Evolutionary conservation across 768 basidiomycete genomes (phyloP).

Genomic region (Mycena filopes): DNA sequence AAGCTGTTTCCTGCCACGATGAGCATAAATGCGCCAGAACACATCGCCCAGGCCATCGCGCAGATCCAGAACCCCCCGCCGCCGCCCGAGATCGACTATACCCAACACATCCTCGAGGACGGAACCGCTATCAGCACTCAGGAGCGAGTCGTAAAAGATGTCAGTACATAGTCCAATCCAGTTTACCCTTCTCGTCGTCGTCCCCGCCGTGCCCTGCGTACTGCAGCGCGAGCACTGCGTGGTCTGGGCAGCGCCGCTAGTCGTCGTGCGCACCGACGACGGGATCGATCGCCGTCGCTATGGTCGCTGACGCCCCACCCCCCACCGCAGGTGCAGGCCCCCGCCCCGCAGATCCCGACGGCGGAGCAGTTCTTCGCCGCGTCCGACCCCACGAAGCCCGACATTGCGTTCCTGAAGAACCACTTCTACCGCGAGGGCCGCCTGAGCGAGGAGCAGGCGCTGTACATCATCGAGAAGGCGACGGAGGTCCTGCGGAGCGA

Average conservation of each 20-base stretch:
- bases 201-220: too few relatives aligned
- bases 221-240: too few relatives aligned
- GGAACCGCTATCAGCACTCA: slow-evolving; percentile 92
- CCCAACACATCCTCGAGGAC: slow-evolving; percentile 92
- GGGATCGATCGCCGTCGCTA: slow-evolving; percentile 5
- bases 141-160: slow-evolving; percentile 96
- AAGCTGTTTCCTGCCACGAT: slow-evolving; percentile 6
- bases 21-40: slow-evolving; percentile 40
- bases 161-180: slow-evolving; percentile 49
- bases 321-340: slow-evolving; percentile 87
- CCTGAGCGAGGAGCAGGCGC: slow-evolving; percentile 92
- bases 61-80: slow-evolving; percentile 62
- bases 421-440: slow-evolving; percentile 98
- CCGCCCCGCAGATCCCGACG: slow-evolving; percentile 92
- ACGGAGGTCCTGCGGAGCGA: slow-evolving; percentile 85
- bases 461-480: slow-evolving; percentile 91
- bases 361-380: slow-evolving; percentile 89
- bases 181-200: slow-evolving; percentile 14
- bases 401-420: slow-evolving; percentile 97
- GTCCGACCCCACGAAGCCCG: slow-evolving; percentile 89
- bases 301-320: not conserved
- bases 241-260: not conserved
- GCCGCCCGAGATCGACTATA: slow-evolving; percentile 83
- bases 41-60: slow-evolving; percentile 73
- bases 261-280: not conserved